phyloP scores from a whole-genome alignment of 2,329 filamentous ascomycete species.

The Phaeophleospora eucalypticola region DNA sequence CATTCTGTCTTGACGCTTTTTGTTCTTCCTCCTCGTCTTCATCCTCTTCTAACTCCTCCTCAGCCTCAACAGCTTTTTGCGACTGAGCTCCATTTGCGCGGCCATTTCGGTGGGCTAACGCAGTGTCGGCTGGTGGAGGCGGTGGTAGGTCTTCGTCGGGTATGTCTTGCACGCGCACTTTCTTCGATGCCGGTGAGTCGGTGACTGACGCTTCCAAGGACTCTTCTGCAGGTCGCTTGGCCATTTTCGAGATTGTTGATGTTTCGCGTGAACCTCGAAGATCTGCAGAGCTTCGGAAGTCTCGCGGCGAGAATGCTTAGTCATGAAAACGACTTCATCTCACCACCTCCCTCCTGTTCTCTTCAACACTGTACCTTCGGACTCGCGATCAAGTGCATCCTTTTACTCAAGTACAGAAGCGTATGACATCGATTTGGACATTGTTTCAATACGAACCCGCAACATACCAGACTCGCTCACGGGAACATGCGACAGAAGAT shows the following conservation, averaged over 20 bases:
- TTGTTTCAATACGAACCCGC: no score
- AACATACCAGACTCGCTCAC: no score
- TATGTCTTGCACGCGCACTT: slow-evolving; percentile 43
- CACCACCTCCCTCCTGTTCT: no score
- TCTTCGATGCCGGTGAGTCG: slow-evolving; percentile 48
- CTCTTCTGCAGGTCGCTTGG: slow-evolving; percentile 46
- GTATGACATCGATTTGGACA: no score
- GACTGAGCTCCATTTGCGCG: slow-evolving; percentile 27
- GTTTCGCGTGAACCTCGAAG: neutral
- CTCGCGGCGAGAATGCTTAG: neutral
- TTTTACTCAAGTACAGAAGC: no score
- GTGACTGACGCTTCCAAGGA: slow-evolving; percentile 40
- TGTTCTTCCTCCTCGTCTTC: slow-evolving; percentile 28
- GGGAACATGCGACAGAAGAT: no score
- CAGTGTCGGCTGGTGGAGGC: slow-evolving; percentile 23
- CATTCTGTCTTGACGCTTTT: slow-evolving; percentile 61
- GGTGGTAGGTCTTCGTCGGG: slow-evolving; percentile 28
- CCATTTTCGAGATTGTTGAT: slow-evolving; percentile 31
- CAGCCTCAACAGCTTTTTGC: slow-evolving; percentile 33
- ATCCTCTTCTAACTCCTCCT: slow-evolving; percentile 35
- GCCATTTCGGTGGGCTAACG: slow-evolving; percentile 28
- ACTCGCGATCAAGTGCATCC: no score
- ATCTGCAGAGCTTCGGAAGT: neutral
- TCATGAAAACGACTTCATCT: no score
- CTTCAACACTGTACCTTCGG: no score